Percentiles rank a stretch among this genome's conserved stretches.
Conservation (phyloP, 352 stramenopile genomes). For the Globisporangium solare region DNA sequence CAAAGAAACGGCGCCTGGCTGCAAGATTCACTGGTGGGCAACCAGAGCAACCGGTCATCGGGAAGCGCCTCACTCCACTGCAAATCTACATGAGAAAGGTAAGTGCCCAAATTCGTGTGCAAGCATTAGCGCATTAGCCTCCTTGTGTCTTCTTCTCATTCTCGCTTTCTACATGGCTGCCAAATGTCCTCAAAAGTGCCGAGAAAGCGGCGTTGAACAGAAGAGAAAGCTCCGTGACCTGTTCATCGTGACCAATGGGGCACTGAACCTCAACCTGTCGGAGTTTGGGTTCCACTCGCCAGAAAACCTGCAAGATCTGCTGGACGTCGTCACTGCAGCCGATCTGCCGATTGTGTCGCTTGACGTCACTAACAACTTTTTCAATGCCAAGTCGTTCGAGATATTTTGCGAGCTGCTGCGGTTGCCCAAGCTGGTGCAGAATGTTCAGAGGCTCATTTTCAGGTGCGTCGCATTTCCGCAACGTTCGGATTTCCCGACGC, state of each 20-base stretch:
- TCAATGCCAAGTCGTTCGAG: conserved; percentile 45
- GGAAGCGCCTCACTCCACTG: conserved; percentile 9
- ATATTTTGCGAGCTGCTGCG: conserved; percentile 43
- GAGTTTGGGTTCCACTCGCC: conserved; percentile 47
- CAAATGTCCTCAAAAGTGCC: conserved; percentile 22
- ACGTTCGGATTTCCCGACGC: conserved; percentile 32
- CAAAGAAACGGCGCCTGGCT: conserved; percentile 24
- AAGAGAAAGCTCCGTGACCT: conserved; percentile 38
- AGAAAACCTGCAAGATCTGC: conserved; percentile 45
- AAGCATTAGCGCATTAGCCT: no score
- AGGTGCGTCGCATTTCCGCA: conserved; percentile 45
- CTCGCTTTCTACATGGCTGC: background rate
- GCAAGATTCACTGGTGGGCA: background rate
- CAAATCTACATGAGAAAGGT: conserved; percentile 45
- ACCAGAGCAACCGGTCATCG: background rate
- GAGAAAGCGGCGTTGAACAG: conserved; percentile 28
- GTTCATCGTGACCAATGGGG: conserved; percentile 30
- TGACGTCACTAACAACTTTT: conserved; percentile 59
- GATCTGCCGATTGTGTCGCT: conserved; percentile 39
- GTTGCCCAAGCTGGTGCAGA: conserved; percentile 26
- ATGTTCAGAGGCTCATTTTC: conserved; percentile 32
- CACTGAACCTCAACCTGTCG: conserved; percentile 42
- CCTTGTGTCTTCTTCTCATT: background rate
- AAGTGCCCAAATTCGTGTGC: background rate
- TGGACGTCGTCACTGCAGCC: conserved; percentile 32